Evolutionary conservation across 2,329 filamentous ascomycete species (phyloP), one percentile per base, ranked within the genome.

Genomic region (Aspergillus candidus): DNA sequence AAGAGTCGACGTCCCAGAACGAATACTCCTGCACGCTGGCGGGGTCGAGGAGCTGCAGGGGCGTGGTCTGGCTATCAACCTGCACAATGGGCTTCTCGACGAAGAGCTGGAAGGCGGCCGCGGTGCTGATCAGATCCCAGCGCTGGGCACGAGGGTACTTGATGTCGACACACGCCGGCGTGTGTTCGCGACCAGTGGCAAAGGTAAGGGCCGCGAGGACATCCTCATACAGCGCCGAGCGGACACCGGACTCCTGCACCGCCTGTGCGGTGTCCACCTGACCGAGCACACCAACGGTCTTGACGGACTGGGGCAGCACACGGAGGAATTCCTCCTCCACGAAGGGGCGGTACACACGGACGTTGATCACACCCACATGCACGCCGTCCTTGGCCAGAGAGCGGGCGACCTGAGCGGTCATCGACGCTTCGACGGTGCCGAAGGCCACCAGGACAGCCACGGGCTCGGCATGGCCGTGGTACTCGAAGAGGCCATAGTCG

Each of bases 271-370:
- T 82, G 49, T 76, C 70, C 53, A 98, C 91, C 66, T 98, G 93
- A 42, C 93, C 93, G 5, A 98, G 79, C 14, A 97, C 88, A 32
- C 84, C 84, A 52, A 98, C 77, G 50, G 78, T 85, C 68, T 80
- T 81, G 37, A 83, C 79, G 31, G 86, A 86, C 54, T 80, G 74
- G 30, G 93, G 89, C 22, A 98, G 78, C 10, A 80, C 79, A 54
- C 84, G 82, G 51, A 97, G 73, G 76, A 98, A 97, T 40, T 88
- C 86, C 64, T 96, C 89, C 71, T 98, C 93, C 29, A 93, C 81
- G 61, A 98, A 97, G 12, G 93, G 93, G 35, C 91, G 82, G 75
- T 97, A 98, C 43, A 98, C 78, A 52, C 93, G 86, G 37, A 97
- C 91, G 58, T 88, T 91, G 67, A 98, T 76, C 32, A 91, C 85